Percentiles rank a stretch among this genome's conserved stretches.
phyloP scores from a whole-genome alignment of 352 stramenopile species.

The Phytophthora constricta region DNA sequence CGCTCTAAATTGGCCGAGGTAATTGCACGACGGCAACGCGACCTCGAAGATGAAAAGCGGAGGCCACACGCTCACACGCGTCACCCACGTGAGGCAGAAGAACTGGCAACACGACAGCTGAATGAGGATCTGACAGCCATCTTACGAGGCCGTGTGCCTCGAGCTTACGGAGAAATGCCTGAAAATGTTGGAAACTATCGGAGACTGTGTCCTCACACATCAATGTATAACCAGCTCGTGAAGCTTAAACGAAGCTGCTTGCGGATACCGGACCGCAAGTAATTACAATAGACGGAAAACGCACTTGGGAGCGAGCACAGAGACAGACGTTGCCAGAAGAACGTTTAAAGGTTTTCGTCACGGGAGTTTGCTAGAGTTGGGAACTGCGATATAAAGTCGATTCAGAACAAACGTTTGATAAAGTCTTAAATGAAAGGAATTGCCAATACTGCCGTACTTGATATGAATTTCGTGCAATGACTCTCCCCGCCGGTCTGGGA shows the following conservation, averaged over 20 bases:
- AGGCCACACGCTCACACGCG: slow-evolving; percentile 62
- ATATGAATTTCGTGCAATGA: no score
- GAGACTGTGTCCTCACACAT: slow-evolving; percentile 66
- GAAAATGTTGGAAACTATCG: slow-evolving; percentile 66
- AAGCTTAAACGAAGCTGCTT: slow-evolving; percentile 72
- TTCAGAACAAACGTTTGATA: no score
- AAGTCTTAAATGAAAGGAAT: no score
- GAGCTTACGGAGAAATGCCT: slow-evolving; percentile 70
- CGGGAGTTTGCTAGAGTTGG: no score
- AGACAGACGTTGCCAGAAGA: no score
- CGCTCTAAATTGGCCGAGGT: slow-evolving; percentile 71
- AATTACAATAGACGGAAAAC: no score
- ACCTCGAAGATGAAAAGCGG: slow-evolving; percentile 60
- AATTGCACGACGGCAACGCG: slow-evolving; percentile 63
- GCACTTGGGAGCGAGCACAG: no score
- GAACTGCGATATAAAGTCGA: no score
- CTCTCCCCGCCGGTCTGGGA: no score
- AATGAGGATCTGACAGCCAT: slow-evolving; percentile 83
- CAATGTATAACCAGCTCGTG: slow-evolving; percentile 75
- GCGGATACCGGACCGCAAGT: slow-evolving; percentile 14
- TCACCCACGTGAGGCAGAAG: slow-evolving; percentile 62
- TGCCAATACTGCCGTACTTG: no score
- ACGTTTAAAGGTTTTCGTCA: no score
- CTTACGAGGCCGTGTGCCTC: slow-evolving; percentile 54
- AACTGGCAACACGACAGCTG: slow-evolving; percentile 48